These are phyloP conservation scores for Epithemia pelagica DNA, from an alignment of 108 stramenopile genomes.

Conservation along the genomic window DNA sequence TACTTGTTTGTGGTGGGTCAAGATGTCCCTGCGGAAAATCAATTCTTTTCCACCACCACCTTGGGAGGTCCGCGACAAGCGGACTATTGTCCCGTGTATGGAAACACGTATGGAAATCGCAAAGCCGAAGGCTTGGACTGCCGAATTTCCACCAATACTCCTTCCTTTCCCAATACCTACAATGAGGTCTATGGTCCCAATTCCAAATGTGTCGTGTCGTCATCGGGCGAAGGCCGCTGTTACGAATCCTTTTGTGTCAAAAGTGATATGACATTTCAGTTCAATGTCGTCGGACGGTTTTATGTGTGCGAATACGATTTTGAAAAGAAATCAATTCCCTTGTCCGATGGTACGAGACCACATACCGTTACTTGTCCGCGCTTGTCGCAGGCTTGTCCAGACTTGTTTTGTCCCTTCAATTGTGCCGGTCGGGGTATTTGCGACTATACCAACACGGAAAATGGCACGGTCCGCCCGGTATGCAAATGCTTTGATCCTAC, in stretches of 20 bases:
- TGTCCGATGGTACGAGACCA: conserved; percentile 23
- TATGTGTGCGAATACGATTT: conserved; percentile 60
- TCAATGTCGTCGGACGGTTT: conserved; percentile 44
- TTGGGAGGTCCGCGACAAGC: conserved; percentile 70
- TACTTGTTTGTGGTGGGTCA: conserved; percentile 46
- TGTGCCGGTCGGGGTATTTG: conserved; percentile 78
- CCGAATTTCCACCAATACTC: conserved; percentile 36
- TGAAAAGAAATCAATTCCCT: conserved; percentile 43
- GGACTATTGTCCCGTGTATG: conserved; percentile 80
- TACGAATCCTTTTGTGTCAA: conserved; percentile 69
- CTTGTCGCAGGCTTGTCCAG: conserved; percentile 62
- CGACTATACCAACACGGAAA: conserved; percentile 43
- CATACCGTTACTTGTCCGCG: conserved; percentile 48
- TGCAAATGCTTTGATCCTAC: conserved; percentile 74
- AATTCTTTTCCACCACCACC: conserved; percentile 52
- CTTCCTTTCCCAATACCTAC: conserved; percentile 22
- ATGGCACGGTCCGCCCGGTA: conserved; percentile 41
- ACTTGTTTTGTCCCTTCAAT: conserved; percentile 76
- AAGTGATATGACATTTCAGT: conserved; percentile 38
- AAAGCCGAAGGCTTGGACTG: conserved; percentile 60
- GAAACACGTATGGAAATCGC: conserved; percentile 52
- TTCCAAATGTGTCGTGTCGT: conserved; percentile 65
- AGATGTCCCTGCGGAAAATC: conserved; percentile 47
- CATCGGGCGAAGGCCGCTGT: conserved; percentile 59
- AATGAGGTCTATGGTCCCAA: conserved; percentile 63